Evolutionary conservation across 805 yeast species (phyloP).

Genomic region (Lipomyces chichibuensis): DNA sequence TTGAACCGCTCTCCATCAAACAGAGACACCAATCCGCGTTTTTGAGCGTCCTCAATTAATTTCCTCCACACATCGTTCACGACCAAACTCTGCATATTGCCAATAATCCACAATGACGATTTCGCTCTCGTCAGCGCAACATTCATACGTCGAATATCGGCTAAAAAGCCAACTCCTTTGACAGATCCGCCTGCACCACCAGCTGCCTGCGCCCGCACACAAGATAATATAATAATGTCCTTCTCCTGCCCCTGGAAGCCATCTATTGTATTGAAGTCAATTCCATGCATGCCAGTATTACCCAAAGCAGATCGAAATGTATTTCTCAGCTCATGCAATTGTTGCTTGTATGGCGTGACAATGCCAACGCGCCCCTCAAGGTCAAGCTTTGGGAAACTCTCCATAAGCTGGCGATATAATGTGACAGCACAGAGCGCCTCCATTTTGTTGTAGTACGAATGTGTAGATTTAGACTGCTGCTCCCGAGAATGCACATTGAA

Average conservation of each 20-base stretch:
- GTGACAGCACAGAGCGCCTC: constrained; percentile 79
- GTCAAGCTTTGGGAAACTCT: constrained; percentile 52
- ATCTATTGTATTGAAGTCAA: constrained; percentile 93
- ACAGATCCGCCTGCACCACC: constrained; percentile 59
- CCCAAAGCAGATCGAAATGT: constrained; percentile 67
- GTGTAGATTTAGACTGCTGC: constrained; percentile 59
- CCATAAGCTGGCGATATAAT: constrained; percentile 58
- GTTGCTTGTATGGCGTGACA: constrained; percentile 94
- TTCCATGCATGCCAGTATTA: constrained; percentile 57
- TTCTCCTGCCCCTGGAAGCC: constrained; percentile 99
- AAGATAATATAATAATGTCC: constrained; percentile 88
- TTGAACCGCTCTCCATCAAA: constrained; percentile 11
- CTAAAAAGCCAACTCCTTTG: constrained; percentile 96
- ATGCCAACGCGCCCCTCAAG: constrained; percentile 81
- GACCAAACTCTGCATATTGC: constrained; percentile 67
- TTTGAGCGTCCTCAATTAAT: constrained; percentile 66
- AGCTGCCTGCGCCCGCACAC: constrained; percentile 78
- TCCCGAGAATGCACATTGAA: constrained; percentile 71
- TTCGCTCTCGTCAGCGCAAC: constrained; percentile 95
- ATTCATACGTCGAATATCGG: constrained; percentile 93
- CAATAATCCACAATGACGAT: constrained; percentile 89
- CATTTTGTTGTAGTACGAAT: constrained; percentile 67
- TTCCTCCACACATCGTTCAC: constrained; percentile 73
- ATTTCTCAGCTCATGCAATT: constrained; percentile 61
- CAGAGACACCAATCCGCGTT: constrained; percentile 45